These are phyloP conservation scores for Aspergillus chevalieri DNA, from an alignment of 2,329 filamentous ascomycete species.

Conservation along the genomic window DNA sequence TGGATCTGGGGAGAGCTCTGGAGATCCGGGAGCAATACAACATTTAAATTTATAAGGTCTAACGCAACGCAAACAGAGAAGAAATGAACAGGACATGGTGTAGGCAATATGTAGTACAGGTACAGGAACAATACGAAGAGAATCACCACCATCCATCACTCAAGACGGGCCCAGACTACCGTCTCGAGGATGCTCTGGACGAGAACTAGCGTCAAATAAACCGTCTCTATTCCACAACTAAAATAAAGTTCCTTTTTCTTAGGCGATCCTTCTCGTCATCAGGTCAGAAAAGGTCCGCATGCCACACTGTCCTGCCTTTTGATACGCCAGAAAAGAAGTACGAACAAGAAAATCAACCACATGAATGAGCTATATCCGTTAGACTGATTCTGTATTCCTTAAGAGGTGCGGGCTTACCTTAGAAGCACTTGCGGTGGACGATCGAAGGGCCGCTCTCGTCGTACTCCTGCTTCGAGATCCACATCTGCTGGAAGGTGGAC, in stretches of 20 bases:
- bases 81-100: too few relatives aligned
- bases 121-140: too few relatives aligned
- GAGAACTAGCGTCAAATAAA: slow-evolving; percentile 18
- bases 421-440: slow-evolving; percentile 99
- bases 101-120: too few relatives aligned
- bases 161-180: slow-evolving; percentile 12
- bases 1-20: too few relatives aligned
- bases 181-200: slow-evolving; percentile 7
- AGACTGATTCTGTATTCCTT: not conserved
- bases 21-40: too few relatives aligned
- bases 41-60: not conserved
- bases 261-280: slow-evolving; percentile 36
- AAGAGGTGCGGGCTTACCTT: slow-evolving; percentile 51
- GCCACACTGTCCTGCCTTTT: slow-evolving; percentile 36
- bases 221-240: slow-evolving; percentile 36
- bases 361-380: slow-evolving; percentile 12
- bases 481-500: slow-evolving; percentile 99
- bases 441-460: slow-evolving; percentile 99
- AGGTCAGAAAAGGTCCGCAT: slow-evolving; percentile 33
- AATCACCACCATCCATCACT: not conserved
- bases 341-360: slow-evolving; percentile 30
- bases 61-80: not conserved
- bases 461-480: slow-evolving; percentile 99
- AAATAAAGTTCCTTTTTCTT: slow-evolving; percentile 34
- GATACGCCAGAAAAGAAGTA: slow-evolving; percentile 38